These are phyloP conservation scores for Massospora cicadina DNA, from an alignment of 371 early-diverging fungal species.

Conservation along the genomic window DNA sequence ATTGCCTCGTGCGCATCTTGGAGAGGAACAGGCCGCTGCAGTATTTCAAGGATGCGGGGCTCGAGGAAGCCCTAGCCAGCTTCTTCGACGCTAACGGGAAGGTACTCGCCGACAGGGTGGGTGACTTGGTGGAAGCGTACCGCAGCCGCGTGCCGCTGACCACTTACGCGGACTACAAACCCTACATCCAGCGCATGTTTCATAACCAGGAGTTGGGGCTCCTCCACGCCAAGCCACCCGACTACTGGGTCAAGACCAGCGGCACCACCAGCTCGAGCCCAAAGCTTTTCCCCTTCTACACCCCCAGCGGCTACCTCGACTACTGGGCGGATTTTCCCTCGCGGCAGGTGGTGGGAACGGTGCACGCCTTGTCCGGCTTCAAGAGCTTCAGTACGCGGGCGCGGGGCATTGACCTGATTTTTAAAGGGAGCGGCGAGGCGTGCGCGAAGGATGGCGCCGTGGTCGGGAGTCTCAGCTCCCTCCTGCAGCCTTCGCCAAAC, in stretches of 20 bases:
- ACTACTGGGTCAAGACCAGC: neutral
- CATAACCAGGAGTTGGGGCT: neutral
- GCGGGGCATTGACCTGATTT: neutral
- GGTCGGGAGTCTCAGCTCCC: neutral
- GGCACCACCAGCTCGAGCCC: neutral
- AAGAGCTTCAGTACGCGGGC: neutral
- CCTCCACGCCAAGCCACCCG: neutral
- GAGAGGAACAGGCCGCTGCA: neutral
- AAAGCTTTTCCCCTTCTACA: constrained; percentile 1
- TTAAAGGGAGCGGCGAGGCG: neutral
- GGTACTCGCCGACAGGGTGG: neutral
- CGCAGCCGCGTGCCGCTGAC: neutral
- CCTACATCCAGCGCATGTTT: neutral
- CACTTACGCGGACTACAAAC: neutral
- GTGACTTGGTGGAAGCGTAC: neutral
- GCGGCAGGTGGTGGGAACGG: neutral
- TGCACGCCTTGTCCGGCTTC: neutral
- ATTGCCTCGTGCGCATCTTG: neutral
- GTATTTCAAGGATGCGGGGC: neutral
- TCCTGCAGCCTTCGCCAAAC: neutral
- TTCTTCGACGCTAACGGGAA: neutral
- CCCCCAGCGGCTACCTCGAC: neutral
- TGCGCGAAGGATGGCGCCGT: neutral
- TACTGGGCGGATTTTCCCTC: neutral
- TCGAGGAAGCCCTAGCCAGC: neutral